Base-by-base conservation (phyloP, 2,329 filamentous ascomycete species). In the Seiridium cupressi region DNA sequence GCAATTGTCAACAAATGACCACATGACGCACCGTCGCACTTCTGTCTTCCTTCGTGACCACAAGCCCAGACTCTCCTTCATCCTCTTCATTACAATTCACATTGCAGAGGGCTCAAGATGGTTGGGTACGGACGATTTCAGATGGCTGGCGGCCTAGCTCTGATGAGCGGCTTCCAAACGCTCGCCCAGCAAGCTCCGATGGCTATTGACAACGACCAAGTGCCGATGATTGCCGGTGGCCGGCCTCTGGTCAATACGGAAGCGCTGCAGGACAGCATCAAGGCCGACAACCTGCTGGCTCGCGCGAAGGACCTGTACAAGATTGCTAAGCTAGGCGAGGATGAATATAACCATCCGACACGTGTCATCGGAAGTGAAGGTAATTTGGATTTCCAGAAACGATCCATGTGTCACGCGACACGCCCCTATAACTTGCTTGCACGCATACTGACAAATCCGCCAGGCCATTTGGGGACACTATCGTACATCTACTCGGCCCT, bases 291-390 rank as follows among this genome's bases (percentile, higher is more conserved):
- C 32, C 82, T 92, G 5, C 73, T 88, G 47, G 72, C 77, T 4
- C 84, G 87, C 26, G 85, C 89, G 4, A 77, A 87, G 66, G 72
- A 84, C 46, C 81, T 92, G 7, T 90, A 83, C 66, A 76, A 82
- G 56, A 83, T 90, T 59, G 88, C 89, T 0, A 78, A 87, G 71
- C 76, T 81, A 57, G 81, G 82, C 9, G 75, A 83, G 62, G 76
- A 81, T 1, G 85, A 90, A 63, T 89, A 86, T 68, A 83, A 84
- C 62, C 88, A 88, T 66, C 89, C 89, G 1, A 91, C 89, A 1
- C 82, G 89, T 57, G 88, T 91, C 31, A 90, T 91, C 64, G 88
- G 89, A 36, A 89, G 86, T 63, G 69, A 82, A 70, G 86, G 86
- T 87, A 73, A 59, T 32, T 18, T 4, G 9, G 8, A n/a, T 18